These are phyloP conservation scores for Rhizophora apiculata DNA, from an alignment of 345 rosid species.

Conservation along the genomic window DNA sequence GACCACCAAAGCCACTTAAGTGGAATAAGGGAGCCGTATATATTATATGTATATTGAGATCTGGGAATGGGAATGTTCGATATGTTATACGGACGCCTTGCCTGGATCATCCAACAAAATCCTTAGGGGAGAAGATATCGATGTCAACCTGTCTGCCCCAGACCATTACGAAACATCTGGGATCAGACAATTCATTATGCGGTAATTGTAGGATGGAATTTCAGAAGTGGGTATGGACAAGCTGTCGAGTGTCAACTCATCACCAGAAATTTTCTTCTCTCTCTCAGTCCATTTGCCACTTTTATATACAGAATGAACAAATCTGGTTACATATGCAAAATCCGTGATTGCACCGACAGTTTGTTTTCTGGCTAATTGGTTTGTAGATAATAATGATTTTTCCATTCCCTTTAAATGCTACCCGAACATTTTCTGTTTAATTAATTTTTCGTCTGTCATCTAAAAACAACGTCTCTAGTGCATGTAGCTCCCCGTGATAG, in stretches of 20 bases:
- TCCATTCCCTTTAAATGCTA: background rate
- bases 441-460: too few relatives aligned
- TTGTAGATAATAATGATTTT: background rate
- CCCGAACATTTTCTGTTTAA: background rate
- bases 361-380: background rate
- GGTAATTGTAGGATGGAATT: background rate
- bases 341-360: background rate
- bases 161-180: background rate
- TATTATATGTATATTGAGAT: background rate
- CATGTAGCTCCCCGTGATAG: too few relatives aligned
- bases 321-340: background rate
- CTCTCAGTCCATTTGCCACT: background rate
- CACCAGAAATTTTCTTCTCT: background rate
- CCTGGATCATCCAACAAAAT: too few relatives aligned
- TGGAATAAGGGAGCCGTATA: too few relatives aligned
- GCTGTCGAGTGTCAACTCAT: conserved; percentile 3
- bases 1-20: background rate
- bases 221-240: background rate
- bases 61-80: background rate
- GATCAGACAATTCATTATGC: background rate
- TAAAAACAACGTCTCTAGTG: too few relatives aligned
- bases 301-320: background rate
- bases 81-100: background rate
- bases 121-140: too few relatives aligned
- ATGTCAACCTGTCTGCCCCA: background rate